Base-by-base conservation (phyloP, 441 rosid species). In the Macaranga tanarius region DNA sequence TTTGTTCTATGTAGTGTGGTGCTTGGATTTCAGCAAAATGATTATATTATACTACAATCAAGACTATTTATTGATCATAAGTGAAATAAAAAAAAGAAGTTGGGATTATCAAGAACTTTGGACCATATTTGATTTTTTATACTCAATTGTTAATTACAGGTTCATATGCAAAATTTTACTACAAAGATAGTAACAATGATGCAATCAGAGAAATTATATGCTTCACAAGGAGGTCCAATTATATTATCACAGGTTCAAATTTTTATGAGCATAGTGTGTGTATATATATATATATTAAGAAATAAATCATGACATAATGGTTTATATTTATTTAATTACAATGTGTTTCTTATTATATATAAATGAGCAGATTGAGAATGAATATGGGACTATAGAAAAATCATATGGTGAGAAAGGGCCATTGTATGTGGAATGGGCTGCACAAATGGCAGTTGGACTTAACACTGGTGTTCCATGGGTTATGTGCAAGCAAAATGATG, bases 401-500 rank as follows among this genome's bases (percentile, higher is more conserved):
- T 85, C 87, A 61, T 92, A 81, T 74, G 65, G 75, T 16, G 78
- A 79, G 26, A 62, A 75, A 50, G 97, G 98, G 40, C 77, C 79
- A 20, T 23, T 73, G 1, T 93, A 91, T 51, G 84, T 92, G 31
- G 78, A 76, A 10, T 93, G 98, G 97, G 91, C 97, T 3, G 96
- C 95, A 20, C 66, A 76, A 68, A 65, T 92, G 89, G 93, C 91
- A 0, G 89, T 87, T 17, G 93, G 84, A 7, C 89, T 89, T 71
- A 75, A 90, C 1, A 88, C 97, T n/a, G 97, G 96, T 11, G 95
- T 89, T 44, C 98, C 98, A 28, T 93, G 97, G 97, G 86, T 88
- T 51, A 93, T 93, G 97, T 90, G 97, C 81, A 92, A 89, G 80
- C 96, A 93, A 83, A 75, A 81, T 73, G 93, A 93, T 75, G 97